phyloP scores from a whole-genome alignment of 345 rosid species.

The Pelargonium nanum region DNA sequence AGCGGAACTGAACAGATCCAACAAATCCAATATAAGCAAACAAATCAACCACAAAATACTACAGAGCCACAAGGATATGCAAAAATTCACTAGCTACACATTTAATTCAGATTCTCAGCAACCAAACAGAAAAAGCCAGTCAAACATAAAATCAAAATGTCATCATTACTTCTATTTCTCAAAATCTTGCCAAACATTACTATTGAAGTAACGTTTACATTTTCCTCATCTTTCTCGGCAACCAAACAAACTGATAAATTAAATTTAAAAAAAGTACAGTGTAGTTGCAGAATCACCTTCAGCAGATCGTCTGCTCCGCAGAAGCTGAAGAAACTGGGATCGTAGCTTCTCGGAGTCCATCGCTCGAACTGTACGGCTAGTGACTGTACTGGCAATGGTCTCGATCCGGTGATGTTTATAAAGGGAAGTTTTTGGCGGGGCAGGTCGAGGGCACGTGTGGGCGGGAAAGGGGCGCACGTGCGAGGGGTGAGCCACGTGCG shows the following conservation, averaged over 20 bases:
- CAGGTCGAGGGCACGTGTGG: neutral
- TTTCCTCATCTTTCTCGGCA: conserved; percentile 4
- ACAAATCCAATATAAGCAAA: neutral
- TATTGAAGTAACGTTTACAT: too few species aligned
- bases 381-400: neutral
- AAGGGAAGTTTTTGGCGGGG: neutral
- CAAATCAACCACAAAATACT: neutral
- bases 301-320: conserved; percentile 37
- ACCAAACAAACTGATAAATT: neutral
- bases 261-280: neutral
- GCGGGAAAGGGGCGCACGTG: neutral
- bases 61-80: neutral
- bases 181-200: too few species aligned
- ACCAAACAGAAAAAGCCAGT: neutral
- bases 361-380: neutral
- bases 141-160: neutral
- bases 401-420: neutral
- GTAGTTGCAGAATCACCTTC: conserved; percentile 22
- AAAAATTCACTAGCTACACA: neutral
- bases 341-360: conserved; percentile 29
- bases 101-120: neutral
- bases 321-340: conserved; percentile 39
- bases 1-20: conserved; percentile 33
- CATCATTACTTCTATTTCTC: neutral
- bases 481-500: too few species aligned